Percentiles rank a stretch among this genome's conserved stretches.
Conservation (phyloP, 345 rosid species). For the Cardiospermum halicacabum region DNA sequence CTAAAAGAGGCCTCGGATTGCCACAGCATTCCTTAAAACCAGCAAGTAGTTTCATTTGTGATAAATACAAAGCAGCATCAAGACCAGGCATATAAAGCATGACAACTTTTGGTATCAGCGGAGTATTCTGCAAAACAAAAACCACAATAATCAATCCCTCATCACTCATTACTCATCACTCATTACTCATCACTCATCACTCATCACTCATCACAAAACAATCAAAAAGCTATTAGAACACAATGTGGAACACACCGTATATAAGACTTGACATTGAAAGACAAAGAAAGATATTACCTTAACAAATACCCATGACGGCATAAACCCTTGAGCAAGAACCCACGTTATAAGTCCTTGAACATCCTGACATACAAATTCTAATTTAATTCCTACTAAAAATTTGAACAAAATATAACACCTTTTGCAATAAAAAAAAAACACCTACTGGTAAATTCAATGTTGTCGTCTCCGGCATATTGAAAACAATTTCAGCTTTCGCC, state of each 20-base stretch:
- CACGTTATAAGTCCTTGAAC: constrained; percentile 96
- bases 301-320: constrained; percentile 90
- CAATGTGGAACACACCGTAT: too few species aligned
- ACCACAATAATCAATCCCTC: constrained; percentile 6
- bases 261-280: too few species aligned
- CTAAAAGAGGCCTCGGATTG: constrained; percentile 69
- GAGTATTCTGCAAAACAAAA: constrained; percentile 80
- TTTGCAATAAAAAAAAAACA: neutral
- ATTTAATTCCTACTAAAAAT: neutral
- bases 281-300: constrained; percentile 50
- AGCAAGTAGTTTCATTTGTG: constrained; percentile 61
- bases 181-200: neutral
- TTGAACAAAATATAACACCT: neutral
- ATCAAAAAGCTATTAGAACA: too few species aligned
- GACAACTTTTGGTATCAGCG: constrained; percentile 84
- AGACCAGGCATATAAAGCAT: constrained; percentile 90
- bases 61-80: constrained; percentile 78
- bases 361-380: constrained; percentile 47
- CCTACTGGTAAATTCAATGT: constrained; percentile 71
- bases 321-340: constrained; percentile 88
- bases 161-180: constrained; percentile 1
- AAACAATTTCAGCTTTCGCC: constrained; percentile 79
- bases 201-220: neutral
- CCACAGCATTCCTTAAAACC: constrained; percentile 67
- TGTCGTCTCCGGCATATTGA: constrained; percentile 55